Base-by-base conservation (phyloP, 2,329 filamentous ascomycete species). In the Colletotrichum horii region DNA sequence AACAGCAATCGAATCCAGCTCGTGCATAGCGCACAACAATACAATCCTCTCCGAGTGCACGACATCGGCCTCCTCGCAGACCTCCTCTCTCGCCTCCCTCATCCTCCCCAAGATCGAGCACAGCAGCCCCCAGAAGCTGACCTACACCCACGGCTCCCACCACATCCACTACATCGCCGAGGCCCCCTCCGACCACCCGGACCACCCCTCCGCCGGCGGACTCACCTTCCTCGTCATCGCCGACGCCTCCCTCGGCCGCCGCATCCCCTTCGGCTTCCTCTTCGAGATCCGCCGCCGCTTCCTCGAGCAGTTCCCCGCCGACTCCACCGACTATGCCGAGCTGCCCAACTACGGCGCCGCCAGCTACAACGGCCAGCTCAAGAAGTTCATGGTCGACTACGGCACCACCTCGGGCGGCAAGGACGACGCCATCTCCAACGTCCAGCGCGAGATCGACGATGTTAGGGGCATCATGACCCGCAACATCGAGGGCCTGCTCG, bases 111-210 rank as follows among this genome's bases (percentile, higher is more conserved):
- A 98, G 85, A 98, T 99, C 88, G 90, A 91, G 71, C 97, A 99
- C 87, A 87, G 89, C 78, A 88, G 90, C 34, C 90, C 96, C 1
- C 93, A 98, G 82, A 98, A 98, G 86, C 92, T 98, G 79, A 98
- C 96, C 70, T 98, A 98, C 88, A 97, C 95, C 55, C 96, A 98
- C 85, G 94, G 96, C 86, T 89, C 93, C 76, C 93, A 97, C 84
- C 95, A 97, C 89, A 97, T 98, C 85, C 96, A 99, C 90, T 98
- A 98, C 89, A 94, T 98, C 82, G 92, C 96, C 81, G 94, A 97
- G 82, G 93, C 95, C 1, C 93, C 95, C 12, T 93, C 93, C 4
- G 91, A 91, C 80, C 91, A 93, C 81, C 87, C 87, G 72, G 82
- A 79, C 80, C 88, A 85, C 80, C 88, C 89, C 66, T 91, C 93